Evolutionary conservation across 2,329 filamentous ascomycete genomes (phyloP), one percentile per base, ranked within the genome.

Genomic region (Zymoseptoria passerinii): DNA sequence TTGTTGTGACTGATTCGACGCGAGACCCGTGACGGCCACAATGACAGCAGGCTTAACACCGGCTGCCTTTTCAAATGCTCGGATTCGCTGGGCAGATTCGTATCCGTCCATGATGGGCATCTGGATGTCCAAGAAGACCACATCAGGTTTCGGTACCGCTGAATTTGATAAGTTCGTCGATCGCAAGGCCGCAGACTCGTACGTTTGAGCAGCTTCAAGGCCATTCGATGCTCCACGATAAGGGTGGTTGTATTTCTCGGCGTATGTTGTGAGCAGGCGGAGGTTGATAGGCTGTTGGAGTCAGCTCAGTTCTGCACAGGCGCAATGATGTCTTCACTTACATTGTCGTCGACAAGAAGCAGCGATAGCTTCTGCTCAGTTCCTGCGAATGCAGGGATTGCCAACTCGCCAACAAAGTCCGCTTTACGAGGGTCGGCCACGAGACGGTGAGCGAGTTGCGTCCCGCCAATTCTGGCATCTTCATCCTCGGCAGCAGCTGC

Each of bases 181-280:
- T 16, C n/a, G 13, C 35, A 16, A 44, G 66, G 40, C 50, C 49
- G 59, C 48, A 19, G 48, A 59, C 48, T 76, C 71, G 58, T 77
- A 78, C 28, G 68, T 68, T 6, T 78, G 69, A 0, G 81, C 74
- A 2, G 80, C 80, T 65, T 80, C 74, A 1, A 76, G 70, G 6
- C 80, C 80, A 61, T 81, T 75, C 20, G 68, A 67, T 1, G 79
- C 80, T 13, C 73, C 74, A 16, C 74, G 70, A 3, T 71, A 68
- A 13, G 69, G 73, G 2, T 76, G 75, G 1, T 74, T 71, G 4
- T 74, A 66, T 50, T 70, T 71, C 8, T 63, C 57, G n/a, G 67
- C 66, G 58, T 69, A 71, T 50, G 66, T 68, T 3, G 65, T 58
- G 3, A 71, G 67, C 3, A 72, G 65, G 29, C 66, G 65, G 9